Conservation (phyloP, 140 eudicot species). For the Ambrosia hybrid region DNA sequence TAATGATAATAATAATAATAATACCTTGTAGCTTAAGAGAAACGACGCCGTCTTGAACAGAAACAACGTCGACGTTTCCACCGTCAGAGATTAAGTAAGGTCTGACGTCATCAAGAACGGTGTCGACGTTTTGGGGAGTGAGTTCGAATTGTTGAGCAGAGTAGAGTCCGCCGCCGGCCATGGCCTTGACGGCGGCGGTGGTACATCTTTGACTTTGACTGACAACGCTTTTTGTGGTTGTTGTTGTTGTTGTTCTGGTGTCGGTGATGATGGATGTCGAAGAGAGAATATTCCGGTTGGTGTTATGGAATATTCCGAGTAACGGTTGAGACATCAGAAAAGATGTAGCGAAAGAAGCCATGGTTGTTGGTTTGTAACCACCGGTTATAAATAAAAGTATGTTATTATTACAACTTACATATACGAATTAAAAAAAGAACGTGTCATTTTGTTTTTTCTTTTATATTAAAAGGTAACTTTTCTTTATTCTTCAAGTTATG, state of each 20-base stretch:
- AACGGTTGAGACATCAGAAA: conserved; percentile 17
- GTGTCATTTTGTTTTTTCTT: too few relatives aligned
- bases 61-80: conserved; percentile 86
- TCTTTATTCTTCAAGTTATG: too few relatives aligned
- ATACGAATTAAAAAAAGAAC: too few relatives aligned
- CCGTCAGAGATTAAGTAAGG: conserved; percentile 93
- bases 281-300: background rate
- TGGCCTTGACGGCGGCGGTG: conserved; percentile 19
- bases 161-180: conserved; percentile 50
- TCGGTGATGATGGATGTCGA: conserved; percentile 7
- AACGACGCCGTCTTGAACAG: conserved; percentile 74
- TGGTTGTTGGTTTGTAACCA: conserved; percentile 9
- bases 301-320: background rate
- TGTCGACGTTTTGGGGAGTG: conserved; percentile 65
- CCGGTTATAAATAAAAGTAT: background rate
- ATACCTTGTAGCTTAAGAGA: conserved; percentile 85
- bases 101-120: conserved; percentile 85
- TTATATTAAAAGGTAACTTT: too few relatives aligned
- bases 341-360: conserved; percentile 24
- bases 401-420: too few relatives aligned
- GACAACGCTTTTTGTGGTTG: background rate
- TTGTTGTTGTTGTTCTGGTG: conserved; percentile 6
- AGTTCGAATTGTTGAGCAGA: conserved; percentile 75
- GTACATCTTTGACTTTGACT: conserved; percentile 19
- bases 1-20: background rate